Base-by-base conservation (phyloP, 1,139 yeast genomes). In the Debaryomyces fabryi region DNA sequence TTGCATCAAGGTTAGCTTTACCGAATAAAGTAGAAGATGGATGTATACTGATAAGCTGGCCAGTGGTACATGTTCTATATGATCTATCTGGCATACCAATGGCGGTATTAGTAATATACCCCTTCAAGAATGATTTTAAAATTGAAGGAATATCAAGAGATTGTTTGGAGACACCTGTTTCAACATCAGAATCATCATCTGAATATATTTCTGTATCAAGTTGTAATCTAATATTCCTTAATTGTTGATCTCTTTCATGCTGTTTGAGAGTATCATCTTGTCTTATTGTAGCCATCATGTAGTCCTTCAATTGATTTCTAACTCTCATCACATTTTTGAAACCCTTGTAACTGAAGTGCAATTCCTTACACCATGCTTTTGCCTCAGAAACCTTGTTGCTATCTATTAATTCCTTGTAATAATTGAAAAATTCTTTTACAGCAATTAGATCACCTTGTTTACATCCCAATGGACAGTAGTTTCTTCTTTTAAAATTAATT, bases 41-140 rank as follows among this genome's bases (percentile, higher is more conserved):
- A 64, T 95, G 99, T 15, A 95, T 83, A 50, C 95, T 83, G 41
- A 95, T 83, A 27, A 87, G 72, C 59, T 86, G 91, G 18, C 96
- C 96, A 6, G 86, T 82, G 23, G 85, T 72, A 12, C 91, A 86
- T 0, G 98, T 91, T 62, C 96, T 78, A 69, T 86, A 95, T 3
- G 96, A 87, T 58, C 97, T 78, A 64, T 95, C 99, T 0, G 99
- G 97, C 83, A 89, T 83, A 6, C 97, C 96, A 16, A 93, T 83
- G 0, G 99, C 99, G 0, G 96, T 86, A 64, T 93, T 92, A 49
- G 86, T 79, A 27, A 89, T 78, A 59, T 79, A 93, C 0, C 99
- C 99, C 42, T 79, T 76, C 40, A 95, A 69, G 65, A 95, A 95
- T 7, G 91, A 79, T 62, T 88, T 88, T 47, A 93, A 70, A 4